phyloP scores from a whole-genome alignment of 2,329 filamentous ascomycete species.

The Colletotrichum siamense region DNA sequence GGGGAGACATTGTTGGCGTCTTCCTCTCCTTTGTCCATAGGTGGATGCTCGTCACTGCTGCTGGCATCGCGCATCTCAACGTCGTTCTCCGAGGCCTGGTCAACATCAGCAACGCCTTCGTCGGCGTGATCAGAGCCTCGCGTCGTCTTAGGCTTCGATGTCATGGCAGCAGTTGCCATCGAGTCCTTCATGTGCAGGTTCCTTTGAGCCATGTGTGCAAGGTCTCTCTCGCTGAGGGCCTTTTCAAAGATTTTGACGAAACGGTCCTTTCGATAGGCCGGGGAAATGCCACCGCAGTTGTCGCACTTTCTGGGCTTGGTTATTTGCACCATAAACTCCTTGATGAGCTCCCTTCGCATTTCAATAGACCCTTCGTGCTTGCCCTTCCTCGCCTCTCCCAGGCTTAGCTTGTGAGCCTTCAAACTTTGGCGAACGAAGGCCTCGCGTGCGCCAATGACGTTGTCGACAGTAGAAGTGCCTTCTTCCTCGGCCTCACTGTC shows the following conservation, averaged over 20 bases:
- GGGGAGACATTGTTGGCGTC: constrained; percentile 38
- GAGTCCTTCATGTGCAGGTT: constrained; percentile 74
- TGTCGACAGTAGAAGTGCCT: constrained; percentile 59
- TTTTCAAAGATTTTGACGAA: constrained; percentile 95
- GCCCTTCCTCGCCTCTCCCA: constrained; percentile 57
- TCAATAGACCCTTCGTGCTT: constrained; percentile 88
- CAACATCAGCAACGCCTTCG: constrained; percentile 74
- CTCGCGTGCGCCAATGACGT: constrained; percentile 56
- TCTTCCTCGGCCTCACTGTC: constrained; percentile 70
- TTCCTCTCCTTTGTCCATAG: constrained; percentile 38
- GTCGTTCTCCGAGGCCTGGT: constrained; percentile 52
- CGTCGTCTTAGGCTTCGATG: constrained; percentile 33
- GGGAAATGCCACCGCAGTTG: constrained; percentile 73
- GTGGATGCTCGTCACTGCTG: constrained; percentile 53
- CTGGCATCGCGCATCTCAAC: constrained; percentile 47
- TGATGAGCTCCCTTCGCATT: constrained; percentile 76
- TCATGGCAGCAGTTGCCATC: constrained; percentile 48
- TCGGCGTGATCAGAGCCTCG: constrained; percentile 54
- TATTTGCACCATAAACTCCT: constrained; percentile 81
- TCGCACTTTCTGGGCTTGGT: constrained; percentile 73
- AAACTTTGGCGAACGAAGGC: constrained; percentile 78
- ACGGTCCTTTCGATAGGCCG: constrained; percentile 85
- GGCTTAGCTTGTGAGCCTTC: constrained; percentile 58
- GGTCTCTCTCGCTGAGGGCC: constrained; percentile 75
- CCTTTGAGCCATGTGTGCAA: constrained; percentile 75